These are phyloP conservation scores for Ophioceras dolichostomum DNA, from an alignment of 2,329 filamentous ascomycete genomes.

Conservation along the genomic window DNA sequence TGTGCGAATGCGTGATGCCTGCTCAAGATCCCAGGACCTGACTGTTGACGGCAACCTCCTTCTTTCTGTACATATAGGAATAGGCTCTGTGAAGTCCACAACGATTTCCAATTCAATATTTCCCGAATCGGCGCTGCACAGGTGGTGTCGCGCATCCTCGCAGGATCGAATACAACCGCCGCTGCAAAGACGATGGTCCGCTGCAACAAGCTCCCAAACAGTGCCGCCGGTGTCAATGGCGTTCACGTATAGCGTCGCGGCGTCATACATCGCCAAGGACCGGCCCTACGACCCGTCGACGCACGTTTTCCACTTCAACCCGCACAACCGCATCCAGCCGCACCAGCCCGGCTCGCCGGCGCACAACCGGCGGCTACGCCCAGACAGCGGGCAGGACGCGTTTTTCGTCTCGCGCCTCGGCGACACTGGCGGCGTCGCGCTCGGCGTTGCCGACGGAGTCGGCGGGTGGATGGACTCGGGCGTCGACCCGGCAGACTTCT, in stretches of 20 bases:
- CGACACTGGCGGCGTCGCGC: conserved; percentile 57
- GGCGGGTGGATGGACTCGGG: conserved; percentile 91
- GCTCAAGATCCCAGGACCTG: too few species aligned
- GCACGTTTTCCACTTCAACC: conserved; percentile 63
- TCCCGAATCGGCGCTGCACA: too few species aligned
- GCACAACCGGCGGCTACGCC: conserved; percentile 46
- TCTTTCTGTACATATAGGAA: too few species aligned
- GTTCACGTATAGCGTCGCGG: conserved; percentile 59
- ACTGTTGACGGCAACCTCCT: too few species aligned
- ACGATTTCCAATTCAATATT: too few species aligned
- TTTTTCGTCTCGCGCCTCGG: conserved; percentile 86
- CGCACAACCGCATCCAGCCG: conserved; percentile 44
- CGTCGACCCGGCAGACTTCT: conserved; percentile 90
- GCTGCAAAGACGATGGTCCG: too few species aligned
- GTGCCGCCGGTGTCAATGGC: conserved; percentile 4
- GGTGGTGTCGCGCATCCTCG: too few species aligned
- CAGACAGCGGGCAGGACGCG: conserved; percentile 83
- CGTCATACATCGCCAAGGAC: conserved; percentile 65
- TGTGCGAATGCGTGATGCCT: too few species aligned
- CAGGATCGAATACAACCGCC: too few species aligned
- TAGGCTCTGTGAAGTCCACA: too few species aligned
- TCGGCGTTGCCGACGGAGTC: conserved; percentile 89
- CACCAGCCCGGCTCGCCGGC: conserved; percentile 44
- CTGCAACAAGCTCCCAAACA: too few species aligned
- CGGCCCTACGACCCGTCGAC: conserved; percentile 53